phyloP scores from a whole-genome alignment of 2,329 filamentous ascomycete species.

The Ceratocystiopsis minuta region DNA sequence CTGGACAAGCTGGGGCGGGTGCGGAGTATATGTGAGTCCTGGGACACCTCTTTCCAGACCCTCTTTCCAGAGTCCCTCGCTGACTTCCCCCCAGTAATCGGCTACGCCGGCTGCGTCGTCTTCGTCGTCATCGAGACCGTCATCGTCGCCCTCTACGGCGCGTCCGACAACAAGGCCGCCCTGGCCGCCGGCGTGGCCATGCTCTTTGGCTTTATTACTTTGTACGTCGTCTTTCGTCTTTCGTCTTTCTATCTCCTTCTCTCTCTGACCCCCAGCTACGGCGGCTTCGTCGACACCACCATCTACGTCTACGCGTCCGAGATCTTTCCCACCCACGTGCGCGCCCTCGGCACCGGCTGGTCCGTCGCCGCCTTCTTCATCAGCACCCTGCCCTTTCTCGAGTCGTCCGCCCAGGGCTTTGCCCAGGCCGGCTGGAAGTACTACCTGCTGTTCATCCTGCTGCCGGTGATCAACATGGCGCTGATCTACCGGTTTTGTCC shows the following conservation, averaged over 20 bases:
- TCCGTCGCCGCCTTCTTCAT: background rate
- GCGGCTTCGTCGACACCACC: slow-evolving; percentile 1
- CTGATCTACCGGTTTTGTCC: background rate
- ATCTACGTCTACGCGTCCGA: slow-evolving; percentile 4
- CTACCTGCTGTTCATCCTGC: slow-evolving; percentile 2
- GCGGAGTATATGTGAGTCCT: background rate
- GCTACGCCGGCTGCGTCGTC: background rate
- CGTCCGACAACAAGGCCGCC: background rate
- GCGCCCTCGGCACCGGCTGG: slow-evolving; percentile 2
- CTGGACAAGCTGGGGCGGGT: slow-evolving; percentile 1
- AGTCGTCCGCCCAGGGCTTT: background rate
- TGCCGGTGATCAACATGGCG: background rate
- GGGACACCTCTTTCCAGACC: too few species aligned
- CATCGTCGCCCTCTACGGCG: background rate
- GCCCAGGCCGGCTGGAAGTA: slow-evolving; percentile 3
- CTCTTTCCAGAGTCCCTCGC: background rate
- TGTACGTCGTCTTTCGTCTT: background rate
- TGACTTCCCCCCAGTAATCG: background rate
- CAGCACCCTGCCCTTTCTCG: background rate
- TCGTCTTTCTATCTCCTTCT: background rate
- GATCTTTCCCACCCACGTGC: slow-evolving; percentile 4
- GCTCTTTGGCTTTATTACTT: slow-evolving; percentile 2
- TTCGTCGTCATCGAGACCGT: background rate
- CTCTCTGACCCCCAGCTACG: background rate
- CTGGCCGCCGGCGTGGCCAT: slow-evolving; percentile 1